These are phyloP conservation scores for Alternaria ethzedia DNA, from an alignment of 2,329 filamentous ascomycete species.

Conservation along the genomic window DNA sequence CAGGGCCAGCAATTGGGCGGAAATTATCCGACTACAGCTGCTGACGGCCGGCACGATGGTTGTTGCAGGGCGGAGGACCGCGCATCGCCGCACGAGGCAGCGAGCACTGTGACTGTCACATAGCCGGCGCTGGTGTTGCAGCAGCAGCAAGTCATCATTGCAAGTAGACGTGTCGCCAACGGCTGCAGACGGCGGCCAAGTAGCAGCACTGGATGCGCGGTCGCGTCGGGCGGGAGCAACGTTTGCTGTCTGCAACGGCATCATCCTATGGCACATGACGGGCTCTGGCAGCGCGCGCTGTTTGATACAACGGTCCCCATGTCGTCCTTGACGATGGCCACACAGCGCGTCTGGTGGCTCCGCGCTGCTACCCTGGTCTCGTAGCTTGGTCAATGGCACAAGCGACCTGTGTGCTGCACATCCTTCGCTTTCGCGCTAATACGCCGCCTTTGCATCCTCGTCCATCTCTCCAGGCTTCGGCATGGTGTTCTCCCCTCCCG, in stretches of 20 bases:
- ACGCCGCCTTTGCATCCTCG: slow-evolving; percentile 16
- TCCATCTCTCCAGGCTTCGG: slow-evolving; percentile 1
- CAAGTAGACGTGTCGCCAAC: slow-evolving; percentile 7
- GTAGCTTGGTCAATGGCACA: slow-evolving; percentile 33
- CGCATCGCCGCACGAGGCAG: slow-evolving; percentile 28
- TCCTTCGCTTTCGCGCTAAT: slow-evolving; percentile 23
- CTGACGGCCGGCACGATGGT: slow-evolving; percentile 15
- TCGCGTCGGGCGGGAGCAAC: slow-evolving; percentile 21
- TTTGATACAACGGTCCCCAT: slow-evolving; percentile 21
- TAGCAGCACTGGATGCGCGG: not conserved
- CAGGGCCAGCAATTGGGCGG: slow-evolving; percentile 28
- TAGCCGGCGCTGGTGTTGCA: slow-evolving; percentile 1
- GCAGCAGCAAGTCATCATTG: not conserved
- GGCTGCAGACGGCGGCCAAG: not conserved
- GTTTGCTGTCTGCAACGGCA: slow-evolving; percentile 31
- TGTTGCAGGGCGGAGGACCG: slow-evolving; percentile 23
- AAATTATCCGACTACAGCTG: slow-evolving; percentile 33
- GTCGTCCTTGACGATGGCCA: slow-evolving; percentile 14
- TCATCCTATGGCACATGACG: slow-evolving; percentile 9
- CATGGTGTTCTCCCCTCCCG: not conserved
- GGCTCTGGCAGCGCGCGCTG: slow-evolving; percentile 11
- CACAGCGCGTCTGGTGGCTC: slow-evolving; percentile 30
- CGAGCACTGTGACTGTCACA: slow-evolving; percentile 6
- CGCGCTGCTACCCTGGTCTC: slow-evolving; percentile 20
- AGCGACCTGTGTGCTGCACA: slow-evolving; percentile 28